These are phyloP conservation scores for Macrocybe gigantea DNA, from an alignment of 768 basidiomycete genomes.

Conservation along the genomic window DNA sequence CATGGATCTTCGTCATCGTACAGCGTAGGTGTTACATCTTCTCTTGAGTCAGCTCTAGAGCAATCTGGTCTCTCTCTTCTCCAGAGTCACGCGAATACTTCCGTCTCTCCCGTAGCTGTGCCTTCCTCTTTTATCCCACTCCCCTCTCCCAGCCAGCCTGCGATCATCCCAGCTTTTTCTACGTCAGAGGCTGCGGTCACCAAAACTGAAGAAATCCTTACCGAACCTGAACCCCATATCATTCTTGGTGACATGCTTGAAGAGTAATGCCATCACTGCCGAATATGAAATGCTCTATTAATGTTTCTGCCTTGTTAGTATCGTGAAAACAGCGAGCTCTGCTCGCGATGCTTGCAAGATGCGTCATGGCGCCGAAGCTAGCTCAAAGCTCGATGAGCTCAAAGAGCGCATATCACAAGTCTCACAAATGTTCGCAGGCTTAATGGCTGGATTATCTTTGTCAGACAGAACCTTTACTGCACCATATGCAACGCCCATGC, in stretches of 20 bases:
- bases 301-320: slow-evolving; percentile 29
- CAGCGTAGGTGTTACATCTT: slow-evolving; percentile 30
- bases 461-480: background rate
- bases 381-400: slow-evolving; percentile 48
- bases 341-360: slow-evolving; percentile 44
- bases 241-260: slow-evolving; percentile 46
- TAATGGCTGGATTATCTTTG: slow-evolving; percentile 25
- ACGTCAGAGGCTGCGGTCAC: slow-evolving; percentile 9
- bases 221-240: slow-evolving; percentile 19
- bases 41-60: slow-evolving; percentile 41
- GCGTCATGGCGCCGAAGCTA: slow-evolving; percentile 40
- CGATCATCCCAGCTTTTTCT: slow-evolving; percentile 12
- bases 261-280: slow-evolving; percentile 32
- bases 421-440: slow-evolving; percentile 43
- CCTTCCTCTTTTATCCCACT: slow-evolving; percentile 13
- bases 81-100: slow-evolving; percentile 35
- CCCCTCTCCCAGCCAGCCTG: slow-evolving; percentile 17
- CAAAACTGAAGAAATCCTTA: slow-evolving; percentile 18
- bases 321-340: slow-evolving; percentile 54
- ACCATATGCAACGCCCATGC: slow-evolving; percentile 10
- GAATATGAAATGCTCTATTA: slow-evolving; percentile 7
- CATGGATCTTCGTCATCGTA: slow-evolving; percentile 34
- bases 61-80: slow-evolving; percentile 22
- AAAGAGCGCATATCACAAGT: slow-evolving; percentile 48
- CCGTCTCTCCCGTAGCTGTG: slow-evolving; percentile 15